These are phyloP conservation scores for Fragaria iinumae DNA, from an alignment of 306 rosid species.

Conservation along the genomic window DNA sequence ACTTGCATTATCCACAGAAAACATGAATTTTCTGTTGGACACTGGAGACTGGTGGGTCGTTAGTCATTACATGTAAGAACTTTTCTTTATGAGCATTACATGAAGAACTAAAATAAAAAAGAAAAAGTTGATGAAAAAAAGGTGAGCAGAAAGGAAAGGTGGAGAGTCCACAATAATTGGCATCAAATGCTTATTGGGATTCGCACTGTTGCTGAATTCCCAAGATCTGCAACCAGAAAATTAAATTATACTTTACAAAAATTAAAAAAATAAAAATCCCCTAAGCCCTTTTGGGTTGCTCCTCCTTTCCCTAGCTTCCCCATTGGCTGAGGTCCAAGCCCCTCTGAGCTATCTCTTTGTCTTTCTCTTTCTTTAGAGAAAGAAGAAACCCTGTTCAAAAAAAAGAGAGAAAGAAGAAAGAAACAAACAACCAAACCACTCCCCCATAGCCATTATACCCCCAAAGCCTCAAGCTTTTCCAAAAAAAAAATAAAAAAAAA, in stretches of 20 bases:
- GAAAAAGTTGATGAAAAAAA: constrained; percentile 13
- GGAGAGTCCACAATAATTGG: constrained; percentile 98
- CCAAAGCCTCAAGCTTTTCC: constrained; percentile 1
- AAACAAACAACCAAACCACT: background rate
- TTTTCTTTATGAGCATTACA: constrained; percentile 11
- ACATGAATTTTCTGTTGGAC: background rate
- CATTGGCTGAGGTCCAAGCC: constrained; percentile 46
- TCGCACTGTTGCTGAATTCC: constrained; percentile 97
- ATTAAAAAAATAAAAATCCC: background rate
- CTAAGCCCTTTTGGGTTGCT: background rate
- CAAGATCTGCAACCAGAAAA: constrained; percentile 59
- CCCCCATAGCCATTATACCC: background rate
- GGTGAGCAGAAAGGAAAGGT: constrained; percentile 45
- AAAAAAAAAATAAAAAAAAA: background rate
- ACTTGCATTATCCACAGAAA: background rate
- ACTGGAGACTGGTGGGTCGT: background rate
- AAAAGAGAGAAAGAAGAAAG: background rate
- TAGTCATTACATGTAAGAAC: constrained; percentile 2
- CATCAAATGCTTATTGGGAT: constrained; percentile 99
- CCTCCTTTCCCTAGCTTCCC: constrained; percentile 33
- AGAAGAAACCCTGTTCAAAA: constrained; percentile 10
- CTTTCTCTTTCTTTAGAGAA: constrained; percentile 43
- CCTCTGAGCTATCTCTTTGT: constrained; percentile 37
- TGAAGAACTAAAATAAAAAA: background rate
- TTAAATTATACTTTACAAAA: constrained; percentile 17